phyloP scores from a whole-genome alignment of 208 protist species.

The Endotrypanum monterogeii region DNA sequence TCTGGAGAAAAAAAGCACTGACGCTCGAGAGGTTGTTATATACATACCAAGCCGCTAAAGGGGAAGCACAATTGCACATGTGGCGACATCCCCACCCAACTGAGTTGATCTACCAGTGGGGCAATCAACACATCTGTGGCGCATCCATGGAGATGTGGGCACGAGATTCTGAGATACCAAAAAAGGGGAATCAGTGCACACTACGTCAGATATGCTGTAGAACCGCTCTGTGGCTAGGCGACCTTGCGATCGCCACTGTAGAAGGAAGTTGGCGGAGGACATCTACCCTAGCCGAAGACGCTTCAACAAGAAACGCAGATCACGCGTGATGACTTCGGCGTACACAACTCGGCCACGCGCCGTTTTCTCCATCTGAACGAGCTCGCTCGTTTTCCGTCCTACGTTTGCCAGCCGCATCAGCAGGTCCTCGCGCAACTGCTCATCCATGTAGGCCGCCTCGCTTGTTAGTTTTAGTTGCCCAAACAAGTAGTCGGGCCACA shows the following conservation, averaged over 20 bases:
- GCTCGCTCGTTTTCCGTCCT: conserved; percentile 35
- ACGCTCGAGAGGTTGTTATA: neutral
- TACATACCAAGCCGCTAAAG: neutral
- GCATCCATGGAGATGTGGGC: neutral
- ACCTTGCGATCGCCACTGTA: neutral
- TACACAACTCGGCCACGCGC: conserved; percentile 41
- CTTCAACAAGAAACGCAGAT: conserved; percentile 22
- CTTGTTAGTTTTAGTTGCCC: conserved; percentile 39
- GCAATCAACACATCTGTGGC: neutral
- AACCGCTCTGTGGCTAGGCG: neutral
- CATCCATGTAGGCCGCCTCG: conserved; percentile 45
- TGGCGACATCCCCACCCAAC: neutral
- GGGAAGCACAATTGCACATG: neutral
- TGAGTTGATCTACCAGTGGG: neutral
- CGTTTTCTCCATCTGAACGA: conserved; percentile 33
- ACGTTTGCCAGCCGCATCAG: conserved; percentile 31
- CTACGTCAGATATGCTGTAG: neutral
- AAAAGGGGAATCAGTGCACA: neutral
- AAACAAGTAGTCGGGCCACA: conserved; percentile 34
- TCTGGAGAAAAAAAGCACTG: neutral
- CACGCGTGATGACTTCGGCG: conserved; percentile 33
- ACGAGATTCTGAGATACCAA: neutral
- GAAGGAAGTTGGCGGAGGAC: neutral
- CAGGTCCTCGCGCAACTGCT: conserved; percentile 30
- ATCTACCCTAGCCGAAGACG: conserved; percentile 5